These are phyloP conservation scores for Lipomyces anomalus DNA, from an alignment of 805 yeast genomes.

Conservation along the genomic window DNA sequence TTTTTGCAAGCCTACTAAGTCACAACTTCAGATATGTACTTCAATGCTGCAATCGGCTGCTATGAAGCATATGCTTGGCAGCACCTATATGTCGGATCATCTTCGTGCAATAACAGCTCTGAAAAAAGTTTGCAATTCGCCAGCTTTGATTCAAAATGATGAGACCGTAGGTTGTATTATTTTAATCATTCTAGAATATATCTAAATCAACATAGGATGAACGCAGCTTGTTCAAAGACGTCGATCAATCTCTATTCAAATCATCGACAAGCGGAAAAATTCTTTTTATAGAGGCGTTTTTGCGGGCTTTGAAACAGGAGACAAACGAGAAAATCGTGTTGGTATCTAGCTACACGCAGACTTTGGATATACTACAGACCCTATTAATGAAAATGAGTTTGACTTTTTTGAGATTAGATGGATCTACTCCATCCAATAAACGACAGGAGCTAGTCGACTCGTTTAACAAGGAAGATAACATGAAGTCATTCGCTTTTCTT, in stretches of 20 bases:
- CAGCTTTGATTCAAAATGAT: conserved; percentile 54
- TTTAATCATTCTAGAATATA: conserved; percentile 5
- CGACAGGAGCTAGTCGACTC: conserved; percentile 61
- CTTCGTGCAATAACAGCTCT: conserved; percentile 66
- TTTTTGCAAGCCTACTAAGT: conserved; percentile 67
- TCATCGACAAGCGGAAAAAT: conserved; percentile 54
- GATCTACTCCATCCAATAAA: conserved; percentile 63
- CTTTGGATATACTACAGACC: conserved; percentile 68
- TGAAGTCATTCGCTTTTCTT: conserved; percentile 54
- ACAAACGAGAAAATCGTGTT: conserved; percentile 72
- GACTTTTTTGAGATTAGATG: conserved; percentile 67
- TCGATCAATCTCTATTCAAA: conserved; percentile 8
- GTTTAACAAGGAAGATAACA: conserved; percentile 50
- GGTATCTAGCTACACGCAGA: conserved; percentile 82
- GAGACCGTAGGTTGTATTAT: conserved; percentile 33
- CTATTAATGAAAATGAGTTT: conserved; percentile 46
- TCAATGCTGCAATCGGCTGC: conserved; percentile 40
- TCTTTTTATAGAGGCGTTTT: conserved; percentile 49
- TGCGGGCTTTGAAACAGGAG: conserved; percentile 43
- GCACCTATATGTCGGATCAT: conserved; percentile 36
- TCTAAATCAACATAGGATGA: no score
- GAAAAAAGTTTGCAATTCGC: conserved; percentile 80
- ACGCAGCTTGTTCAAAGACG: conserved; percentile 2
- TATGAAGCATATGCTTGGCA: conserved; percentile 31
- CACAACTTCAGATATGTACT: conserved; percentile 53